Evolutionary conservation across 202 grass and related monocot species (phyloP).

Genomic region (Schoenoplectus triqueter): DNA sequence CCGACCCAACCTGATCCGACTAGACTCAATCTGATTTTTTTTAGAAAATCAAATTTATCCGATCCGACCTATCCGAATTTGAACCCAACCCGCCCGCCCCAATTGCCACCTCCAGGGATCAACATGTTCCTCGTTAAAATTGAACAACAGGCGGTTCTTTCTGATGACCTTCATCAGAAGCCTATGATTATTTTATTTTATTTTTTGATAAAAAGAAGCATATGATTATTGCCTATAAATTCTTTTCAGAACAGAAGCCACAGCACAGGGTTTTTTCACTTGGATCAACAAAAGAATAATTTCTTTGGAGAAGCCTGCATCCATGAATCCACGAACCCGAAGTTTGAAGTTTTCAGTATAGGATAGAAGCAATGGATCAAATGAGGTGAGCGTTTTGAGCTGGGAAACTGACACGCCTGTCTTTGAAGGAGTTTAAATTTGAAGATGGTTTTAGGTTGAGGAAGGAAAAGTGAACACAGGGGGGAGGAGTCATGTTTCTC

Average conservation of each 20-base stretch:
- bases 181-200: neutral
- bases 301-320: neutral
- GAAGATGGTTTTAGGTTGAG: too few relatives aligned
- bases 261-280: neutral
- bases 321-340: neutral
- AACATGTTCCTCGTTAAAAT: conserved; percentile 34
- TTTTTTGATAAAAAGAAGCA: neutral
- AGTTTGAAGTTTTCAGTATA: neutral
- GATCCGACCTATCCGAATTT: too few relatives aligned
- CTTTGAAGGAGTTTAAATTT: neutral
- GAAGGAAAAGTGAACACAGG: too few relatives aligned
- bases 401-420: neutral
- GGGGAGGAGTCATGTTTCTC: too few relatives aligned
- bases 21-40: too few relatives aligned
- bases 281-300: neutral
- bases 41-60: too few relatives aligned
- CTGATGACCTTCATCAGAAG: conserved; percentile 25
- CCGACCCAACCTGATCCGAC: too few relatives aligned
- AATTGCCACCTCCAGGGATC: neutral
- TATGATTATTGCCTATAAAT: conserved; percentile 2
- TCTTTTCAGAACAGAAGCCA: conserved; percentile 30
- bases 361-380: neutral
- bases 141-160: conserved; percentile 15
- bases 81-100: too few relatives aligned
- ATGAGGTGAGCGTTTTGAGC: neutral